Evolutionary conservation across 768 basidiomycete species (phyloP).

Genomic region (Rhizopogon vulgaris): DNA sequence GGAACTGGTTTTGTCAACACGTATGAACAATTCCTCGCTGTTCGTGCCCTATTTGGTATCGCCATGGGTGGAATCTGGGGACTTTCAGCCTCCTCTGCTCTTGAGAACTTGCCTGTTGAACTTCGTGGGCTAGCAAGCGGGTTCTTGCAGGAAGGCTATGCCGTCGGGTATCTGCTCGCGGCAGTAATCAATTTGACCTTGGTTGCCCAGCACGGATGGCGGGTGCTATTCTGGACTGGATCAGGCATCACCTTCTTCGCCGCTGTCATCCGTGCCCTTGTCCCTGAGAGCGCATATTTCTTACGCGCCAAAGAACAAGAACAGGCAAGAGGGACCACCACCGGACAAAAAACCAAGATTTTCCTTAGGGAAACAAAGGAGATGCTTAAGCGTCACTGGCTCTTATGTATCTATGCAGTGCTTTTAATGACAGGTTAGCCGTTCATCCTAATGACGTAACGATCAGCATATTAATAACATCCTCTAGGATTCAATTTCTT

Average conservation of each 20-base stretch:
- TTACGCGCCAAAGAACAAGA: conserved; percentile 55
- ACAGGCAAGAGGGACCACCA: conserved; percentile 29
- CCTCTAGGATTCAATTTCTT: conserved; percentile 66
- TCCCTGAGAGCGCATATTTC: conserved; percentile 81
- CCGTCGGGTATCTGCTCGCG: conserved; percentile 79
- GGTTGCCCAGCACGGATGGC: conserved; percentile 50
- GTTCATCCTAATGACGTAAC: background rate
- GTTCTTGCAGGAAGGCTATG: conserved; percentile 85
- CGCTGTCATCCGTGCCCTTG: conserved; percentile 51
- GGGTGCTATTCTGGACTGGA: conserved; percentile 77
- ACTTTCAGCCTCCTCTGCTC: conserved; percentile 69
- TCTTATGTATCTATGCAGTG: conserved; percentile 76
- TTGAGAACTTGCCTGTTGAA: conserved; percentile 86
- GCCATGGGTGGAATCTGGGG: conserved; percentile 93
- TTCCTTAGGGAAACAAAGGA: conserved; percentile 68
- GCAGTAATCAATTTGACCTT: conserved; percentile 75
- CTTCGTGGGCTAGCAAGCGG: conserved; percentile 82
- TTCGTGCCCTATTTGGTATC: conserved; percentile 79
- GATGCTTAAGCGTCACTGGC: conserved; percentile 83
- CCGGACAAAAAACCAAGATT: conserved; percentile 50
- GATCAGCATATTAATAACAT: background rate
- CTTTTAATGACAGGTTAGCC: conserved; percentile 62
- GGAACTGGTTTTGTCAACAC: conserved; percentile 77
- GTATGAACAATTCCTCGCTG: conserved; percentile 72
- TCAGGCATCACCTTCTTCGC: conserved; percentile 65